Conservation (phyloP, 169 alveolate genomes). For the Eimeria zaria region DNA sequence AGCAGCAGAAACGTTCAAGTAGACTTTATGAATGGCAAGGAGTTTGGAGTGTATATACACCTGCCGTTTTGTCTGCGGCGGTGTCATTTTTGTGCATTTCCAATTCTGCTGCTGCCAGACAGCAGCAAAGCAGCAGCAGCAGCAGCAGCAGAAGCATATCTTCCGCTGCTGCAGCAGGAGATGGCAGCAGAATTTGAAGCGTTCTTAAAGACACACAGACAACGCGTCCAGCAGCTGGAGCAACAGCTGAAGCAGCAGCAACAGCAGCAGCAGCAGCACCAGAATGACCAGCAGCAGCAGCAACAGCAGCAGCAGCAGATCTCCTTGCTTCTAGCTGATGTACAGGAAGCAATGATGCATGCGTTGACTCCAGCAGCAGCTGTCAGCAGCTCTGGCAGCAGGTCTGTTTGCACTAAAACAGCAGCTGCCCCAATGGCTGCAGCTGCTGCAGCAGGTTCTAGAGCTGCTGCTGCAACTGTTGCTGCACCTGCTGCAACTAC, state of each 20-base stretch:
- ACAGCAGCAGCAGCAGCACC: slow-evolving; percentile 8
- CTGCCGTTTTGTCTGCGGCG: slow-evolving; percentile 65
- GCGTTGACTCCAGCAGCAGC: not conserved
- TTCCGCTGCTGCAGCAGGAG: slow-evolving; percentile 65
- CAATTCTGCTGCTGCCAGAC: slow-evolving; percentile 45
- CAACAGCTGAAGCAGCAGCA: slow-evolving; percentile 40
- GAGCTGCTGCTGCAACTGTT: not conserved
- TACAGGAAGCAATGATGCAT: not conserved
- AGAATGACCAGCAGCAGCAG: not conserved
- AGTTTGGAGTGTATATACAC: slow-evolving; percentile 57
- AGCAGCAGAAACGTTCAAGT: not conserved
- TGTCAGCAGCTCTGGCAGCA: not conserved
- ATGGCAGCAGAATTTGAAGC: slow-evolving; percentile 35
- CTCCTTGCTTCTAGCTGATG: not conserved
- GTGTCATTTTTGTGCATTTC: slow-evolving; percentile 52
- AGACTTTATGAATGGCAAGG: not conserved
- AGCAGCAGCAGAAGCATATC: slow-evolving; percentile 49
- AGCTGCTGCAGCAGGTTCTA: not conserved
- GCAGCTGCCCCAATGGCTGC: slow-evolving; percentile 4
- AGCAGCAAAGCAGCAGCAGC: slow-evolving; percentile 69
- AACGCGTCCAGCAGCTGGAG: slow-evolving; percentile 46
- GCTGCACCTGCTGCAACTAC: slow-evolving; percentile 11
- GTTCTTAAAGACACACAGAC: slow-evolving; percentile 21
- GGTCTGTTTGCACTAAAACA: not conserved
- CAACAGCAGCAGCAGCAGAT: slow-evolving; percentile 19